phyloP scores from a whole-genome alignment of 306 rosid genomes.

The Oxytropis ochrocephala region DNA sequence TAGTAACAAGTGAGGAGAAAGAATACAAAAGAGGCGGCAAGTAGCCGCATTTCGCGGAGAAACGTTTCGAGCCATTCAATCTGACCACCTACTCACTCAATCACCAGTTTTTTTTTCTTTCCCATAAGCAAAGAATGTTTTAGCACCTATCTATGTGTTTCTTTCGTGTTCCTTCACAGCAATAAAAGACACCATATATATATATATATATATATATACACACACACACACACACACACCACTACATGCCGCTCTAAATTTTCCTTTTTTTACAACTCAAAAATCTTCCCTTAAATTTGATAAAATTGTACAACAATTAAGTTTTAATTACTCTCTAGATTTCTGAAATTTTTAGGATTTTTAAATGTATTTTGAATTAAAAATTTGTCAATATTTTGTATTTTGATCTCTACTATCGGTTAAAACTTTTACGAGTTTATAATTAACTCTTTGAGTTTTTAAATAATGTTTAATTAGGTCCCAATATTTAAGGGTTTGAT shows the following conservation, averaged over 20 bases:
- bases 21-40: slow-evolving; percentile 81
- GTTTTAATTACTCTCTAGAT: no score
- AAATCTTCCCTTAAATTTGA: no score
- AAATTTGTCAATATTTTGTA: no score
- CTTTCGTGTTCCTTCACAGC: background rate
- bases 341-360: no score
- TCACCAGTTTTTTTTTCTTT: background rate
- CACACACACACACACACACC: background rate
- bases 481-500: no score
- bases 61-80: slow-evolving; percentile 42
- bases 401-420: no score
- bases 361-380: no score
- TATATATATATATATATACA: background rate
- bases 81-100: background rate
- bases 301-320: no score
- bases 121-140: slow-evolving; percentile 23
- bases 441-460: no score
- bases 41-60: slow-evolving; percentile 85
- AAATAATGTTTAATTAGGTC: no score
- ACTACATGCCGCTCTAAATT: background rate
- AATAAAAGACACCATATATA: background rate
- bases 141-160: background rate
- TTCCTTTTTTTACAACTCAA: no score
- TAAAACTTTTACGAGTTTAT: no score
- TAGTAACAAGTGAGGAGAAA: slow-evolving; percentile 29